Evolutionary conservation across 2,329 filamentous ascomycete species (phyloP).

Genomic region (Fusarium buxicola): DNA sequence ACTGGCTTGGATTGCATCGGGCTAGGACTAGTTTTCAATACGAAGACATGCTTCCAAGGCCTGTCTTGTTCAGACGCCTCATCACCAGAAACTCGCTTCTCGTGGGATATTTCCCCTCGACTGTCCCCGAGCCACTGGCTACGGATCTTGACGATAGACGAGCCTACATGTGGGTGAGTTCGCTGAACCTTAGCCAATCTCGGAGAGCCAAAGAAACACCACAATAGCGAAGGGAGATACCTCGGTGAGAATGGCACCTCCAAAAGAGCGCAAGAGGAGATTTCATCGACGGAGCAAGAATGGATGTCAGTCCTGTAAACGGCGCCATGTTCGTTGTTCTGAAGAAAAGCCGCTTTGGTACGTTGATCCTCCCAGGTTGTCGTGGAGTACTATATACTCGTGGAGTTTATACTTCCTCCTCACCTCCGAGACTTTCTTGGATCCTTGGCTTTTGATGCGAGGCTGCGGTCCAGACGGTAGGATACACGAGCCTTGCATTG

Average conservation of each 20-base stretch:
- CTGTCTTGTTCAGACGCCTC: slow-evolving; percentile 38
- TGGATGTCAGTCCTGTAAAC: slow-evolving; percentile 53
- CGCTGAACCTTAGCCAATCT: slow-evolving; percentile 18
- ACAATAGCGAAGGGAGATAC: slow-evolving; percentile 29
- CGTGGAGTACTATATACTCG: slow-evolving; percentile 16
- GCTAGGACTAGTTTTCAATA: slow-evolving; percentile 46
- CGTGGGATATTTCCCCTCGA: slow-evolving; percentile 44
- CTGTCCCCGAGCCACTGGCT: slow-evolving; percentile 38
- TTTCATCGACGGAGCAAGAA: slow-evolving; percentile 54
- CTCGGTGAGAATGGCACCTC: slow-evolving; percentile 48
- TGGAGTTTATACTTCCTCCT: slow-evolving; percentile 22
- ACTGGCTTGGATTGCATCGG: slow-evolving; percentile 44
- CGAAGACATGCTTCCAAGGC: slow-evolving; percentile 43
- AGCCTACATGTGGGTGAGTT: slow-evolving; percentile 39
- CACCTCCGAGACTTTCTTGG: slow-evolving; percentile 12
- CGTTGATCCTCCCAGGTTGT: slow-evolving; percentile 38
- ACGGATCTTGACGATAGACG: slow-evolving; percentile 40
- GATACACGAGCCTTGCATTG: slow-evolving; percentile 42
- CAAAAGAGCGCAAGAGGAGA: slow-evolving; percentile 52
- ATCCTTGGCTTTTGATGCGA: slow-evolving; percentile 35
- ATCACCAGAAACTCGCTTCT: slow-evolving; percentile 33
- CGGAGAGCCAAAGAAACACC: slow-evolving; percentile 27
- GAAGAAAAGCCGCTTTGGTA: slow-evolving; percentile 60
- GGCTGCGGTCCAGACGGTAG: slow-evolving; percentile 29
- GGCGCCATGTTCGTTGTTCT: slow-evolving; percentile 59